Conservation (phyloP, 1,139 yeast species). For the Yamadazyma conglobata region DNA sequence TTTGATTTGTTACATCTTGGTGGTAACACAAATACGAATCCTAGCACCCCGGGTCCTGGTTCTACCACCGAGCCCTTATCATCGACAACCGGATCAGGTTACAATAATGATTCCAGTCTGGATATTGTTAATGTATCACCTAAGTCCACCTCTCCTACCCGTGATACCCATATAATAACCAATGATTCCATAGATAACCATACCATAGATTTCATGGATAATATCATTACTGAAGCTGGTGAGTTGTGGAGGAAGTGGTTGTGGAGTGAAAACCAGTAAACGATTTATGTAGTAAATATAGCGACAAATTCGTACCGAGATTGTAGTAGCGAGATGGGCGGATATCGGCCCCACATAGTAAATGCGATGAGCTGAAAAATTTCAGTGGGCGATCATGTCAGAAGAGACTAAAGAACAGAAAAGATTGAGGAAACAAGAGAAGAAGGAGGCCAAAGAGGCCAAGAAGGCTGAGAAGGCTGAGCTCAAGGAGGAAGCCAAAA, state of each 20-base stretch:
- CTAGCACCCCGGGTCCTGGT: constrained; percentile 2
- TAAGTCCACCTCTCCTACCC: constrained; percentile 5
- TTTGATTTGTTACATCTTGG: too few species aligned
- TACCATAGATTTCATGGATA: constrained; percentile 60
- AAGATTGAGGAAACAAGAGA: constrained; percentile 6
- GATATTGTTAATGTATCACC: constrained; percentile 3
- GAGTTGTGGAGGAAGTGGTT: constrained; percentile 87
- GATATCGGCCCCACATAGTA: too few species aligned
- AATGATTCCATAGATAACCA: constrained; percentile 32
- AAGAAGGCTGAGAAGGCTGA: constrained; percentile 8
- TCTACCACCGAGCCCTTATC: too few species aligned
- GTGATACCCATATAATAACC: constrained; percentile 24
- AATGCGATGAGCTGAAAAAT: too few species aligned
- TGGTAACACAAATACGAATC: constrained; percentile 1
- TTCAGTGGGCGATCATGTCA: too few species aligned
- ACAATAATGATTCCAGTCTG: not conserved
- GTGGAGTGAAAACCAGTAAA: constrained; percentile 48
- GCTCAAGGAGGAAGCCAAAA: constrained; percentile 5
- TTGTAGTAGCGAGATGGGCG: too few species aligned
- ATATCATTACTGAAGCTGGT: constrained; percentile 74
- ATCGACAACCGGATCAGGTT: constrained; percentile 10
- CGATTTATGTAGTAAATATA: too few species aligned
- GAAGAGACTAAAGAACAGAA: constrained; percentile 10
- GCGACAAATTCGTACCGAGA: too few species aligned
- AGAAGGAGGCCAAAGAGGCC: constrained; percentile 8